Evolutionary conservation across 2,329 filamentous ascomycete genomes (phyloP).

Genomic region (Aureobasidium uvarum): DNA sequence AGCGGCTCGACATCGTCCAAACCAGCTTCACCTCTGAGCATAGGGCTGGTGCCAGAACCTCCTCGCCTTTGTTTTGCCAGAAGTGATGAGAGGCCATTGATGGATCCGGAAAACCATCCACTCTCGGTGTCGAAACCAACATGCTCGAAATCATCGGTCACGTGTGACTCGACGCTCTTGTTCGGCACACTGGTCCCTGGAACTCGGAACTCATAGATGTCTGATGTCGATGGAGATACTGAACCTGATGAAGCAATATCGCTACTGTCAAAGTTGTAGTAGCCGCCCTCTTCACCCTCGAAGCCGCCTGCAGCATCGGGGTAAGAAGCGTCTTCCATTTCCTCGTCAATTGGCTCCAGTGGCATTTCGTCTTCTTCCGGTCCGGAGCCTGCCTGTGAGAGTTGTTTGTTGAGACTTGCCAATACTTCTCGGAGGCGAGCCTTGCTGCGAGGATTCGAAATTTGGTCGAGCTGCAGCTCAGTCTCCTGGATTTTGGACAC

Average conservation of each 20-base stretch:
- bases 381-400: conserved; percentile 36
- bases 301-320: conserved; percentile 31
- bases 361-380: conserved; percentile 32
- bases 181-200: conserved; percentile 23
- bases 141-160: conserved; percentile 18
- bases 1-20: conserved; percentile 20
- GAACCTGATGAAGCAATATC: conserved; percentile 28
- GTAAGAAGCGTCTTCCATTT: conserved; percentile 30
- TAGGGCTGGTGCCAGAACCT: conserved; percentile 22
- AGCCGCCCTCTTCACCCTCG: conserved; percentile 37
- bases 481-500: conserved; percentile 37
- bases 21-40: conserved; percentile 19
- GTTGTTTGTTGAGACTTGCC: conserved; percentile 36
- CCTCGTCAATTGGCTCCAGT: conserved; percentile 31
- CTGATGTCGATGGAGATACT: conserved; percentile 34
- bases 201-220: conserved; percentile 36
- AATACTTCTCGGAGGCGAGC: conserved; percentile 37
- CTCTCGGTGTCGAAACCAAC: conserved; percentile 34
- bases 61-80: conserved; percentile 27
- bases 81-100: conserved; percentile 34
- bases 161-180: conserved; percentile 29
- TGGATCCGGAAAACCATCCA: conserved; percentile 38
- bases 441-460: conserved; percentile 35
- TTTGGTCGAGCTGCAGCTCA: conserved; percentile 39
- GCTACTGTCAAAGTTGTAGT: conserved; percentile 36